A percentile compares a stretch with the other conserved stretches of the same genome.
phyloP scores from a whole-genome alignment of 352 stramenopile species.

The Phytophthora tentaculata region DNA sequence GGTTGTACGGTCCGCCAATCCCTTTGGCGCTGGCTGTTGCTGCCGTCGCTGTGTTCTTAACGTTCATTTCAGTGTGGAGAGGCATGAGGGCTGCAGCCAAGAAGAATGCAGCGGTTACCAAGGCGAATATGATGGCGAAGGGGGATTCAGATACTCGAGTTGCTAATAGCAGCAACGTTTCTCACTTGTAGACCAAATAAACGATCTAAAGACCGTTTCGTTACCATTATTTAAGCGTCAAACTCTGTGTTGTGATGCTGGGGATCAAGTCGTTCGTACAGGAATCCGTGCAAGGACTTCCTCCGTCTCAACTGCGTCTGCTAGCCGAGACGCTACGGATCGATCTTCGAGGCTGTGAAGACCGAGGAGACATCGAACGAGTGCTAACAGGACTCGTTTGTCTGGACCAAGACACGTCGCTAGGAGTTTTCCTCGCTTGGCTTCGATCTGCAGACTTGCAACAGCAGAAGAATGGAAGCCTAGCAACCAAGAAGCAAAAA shows the following conservation, averaged over 20 bases:
- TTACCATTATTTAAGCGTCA: conserved; percentile 2
- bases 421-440: conserved; percentile 79
- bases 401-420: conserved; percentile 74
- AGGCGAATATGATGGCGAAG: conserved; percentile 31
- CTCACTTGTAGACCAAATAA: conserved; percentile 21
- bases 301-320: conserved; percentile 47
- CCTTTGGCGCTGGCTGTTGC: conserved; percentile 33
- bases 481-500: conserved; percentile 39
- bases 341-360: conserved; percentile 61
- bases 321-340: conserved; percentile 71
- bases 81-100: conserved; percentile 25
- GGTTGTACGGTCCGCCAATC: conserved; percentile 45
- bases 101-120: conserved; percentile 23
- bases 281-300: conserved; percentile 62
- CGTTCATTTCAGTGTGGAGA: conserved; percentile 37
- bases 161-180: conserved; percentile 10
- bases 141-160: conserved; percentile 10
- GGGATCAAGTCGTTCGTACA: conserved; percentile 72
- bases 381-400: conserved; percentile 68
- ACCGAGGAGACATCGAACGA: conserved; percentile 64
- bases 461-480: conserved; percentile 24
- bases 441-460: conserved; percentile 43
- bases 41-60: conserved; percentile 33
- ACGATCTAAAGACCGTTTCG: conserved; percentile 23
- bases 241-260: conserved; percentile 41